Evolutionary conservation across 2,329 filamentous ascomycete genomes (phyloP), one percentile per base, ranked within the genome.

Genomic region (Lasiodiplodia citricola): DNA sequence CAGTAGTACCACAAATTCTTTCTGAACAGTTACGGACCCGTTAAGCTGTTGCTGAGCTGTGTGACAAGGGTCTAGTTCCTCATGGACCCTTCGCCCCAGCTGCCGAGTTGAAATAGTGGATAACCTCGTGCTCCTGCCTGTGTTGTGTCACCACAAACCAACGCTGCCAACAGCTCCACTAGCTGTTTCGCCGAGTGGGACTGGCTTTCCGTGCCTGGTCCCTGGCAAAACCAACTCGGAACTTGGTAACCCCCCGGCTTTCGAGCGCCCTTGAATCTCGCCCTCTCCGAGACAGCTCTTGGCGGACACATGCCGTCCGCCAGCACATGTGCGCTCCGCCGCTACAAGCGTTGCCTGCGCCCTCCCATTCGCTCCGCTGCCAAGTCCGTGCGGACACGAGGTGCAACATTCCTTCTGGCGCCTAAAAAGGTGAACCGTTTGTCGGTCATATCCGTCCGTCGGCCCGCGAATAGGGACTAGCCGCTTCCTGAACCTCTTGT

Each of bases 261-360:
- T 23, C 41, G 37, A 28, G 58, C 23, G 41, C 14, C 13, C 21
- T 25, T 51, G 23, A 41, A 35, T 63, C 58, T 63, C 58, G 58
- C 58, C 41, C 23, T 63, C 58, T 16, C 58, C 58, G 58, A 63
- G 58, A 63, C 58, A 51, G 18, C 41, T 35, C 41, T 51, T 63
- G 25, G 58, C 41, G 7, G 11, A 44, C 23, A 63, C 41, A 44
- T 31, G 35, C 58, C 58, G 16, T 50, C 58, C 58, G 58, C 41
- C 23, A n/a, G 21, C 41, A 44, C 16, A 28, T 44, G 13, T 35
- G 58, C 44, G 58, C 41, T 63, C 58, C 41, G 58, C 44, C 21
- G 23, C 31, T 37, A 16, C 16, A 63, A 18, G 41, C 47, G 23
- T 7, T 7, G 28, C 23, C 56, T 18, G n/a, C n/a, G 16, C 38